Percentiles rank a stretch among this genome's conserved stretches.
These are phyloP conservation scores for Pedinophyceae sp. DNA, from an alignment of 139 green algal genomes.

Conservation along the genomic window DNA sequence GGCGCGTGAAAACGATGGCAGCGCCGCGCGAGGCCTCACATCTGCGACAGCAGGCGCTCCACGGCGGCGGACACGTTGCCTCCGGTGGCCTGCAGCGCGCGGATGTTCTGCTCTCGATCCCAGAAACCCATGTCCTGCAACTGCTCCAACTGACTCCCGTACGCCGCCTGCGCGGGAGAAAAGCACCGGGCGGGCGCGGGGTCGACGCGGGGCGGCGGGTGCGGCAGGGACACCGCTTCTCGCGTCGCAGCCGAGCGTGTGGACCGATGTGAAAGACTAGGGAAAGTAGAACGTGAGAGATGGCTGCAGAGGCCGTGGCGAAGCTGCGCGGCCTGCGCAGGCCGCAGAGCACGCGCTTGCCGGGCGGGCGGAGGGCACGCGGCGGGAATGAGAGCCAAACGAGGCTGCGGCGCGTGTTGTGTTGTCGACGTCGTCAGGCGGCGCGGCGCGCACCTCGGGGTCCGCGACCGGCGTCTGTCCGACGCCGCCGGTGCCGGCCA, in stretches of 20 bases:
- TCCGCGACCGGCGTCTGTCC: slow-evolving; percentile 31
- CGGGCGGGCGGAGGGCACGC: not conserved
- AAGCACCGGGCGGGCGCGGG: not conserved
- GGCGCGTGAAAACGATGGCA: no score
- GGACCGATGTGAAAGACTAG: no score
- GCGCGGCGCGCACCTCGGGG: no score
- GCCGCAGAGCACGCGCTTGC: no score
- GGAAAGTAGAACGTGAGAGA: no score
- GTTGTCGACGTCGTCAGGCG: slow-evolving; percentile 12
- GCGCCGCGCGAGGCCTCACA: no score
- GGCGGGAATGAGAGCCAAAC: no score
- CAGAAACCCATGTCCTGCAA: slow-evolving; percentile 90
- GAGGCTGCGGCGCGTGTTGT: no score
- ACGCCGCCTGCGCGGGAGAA: slow-evolving; percentile 34
- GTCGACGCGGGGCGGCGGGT: not conserved
- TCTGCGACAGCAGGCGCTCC: slow-evolving; percentile 48
- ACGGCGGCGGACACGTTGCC: slow-evolving; percentile 83
- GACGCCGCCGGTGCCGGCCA: slow-evolving; percentile 1
- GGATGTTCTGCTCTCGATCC: slow-evolving; percentile 46
- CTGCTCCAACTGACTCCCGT: slow-evolving; percentile 70
- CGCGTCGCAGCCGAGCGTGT: no score
- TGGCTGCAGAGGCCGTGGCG: no score
- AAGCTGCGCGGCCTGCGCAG: no score
- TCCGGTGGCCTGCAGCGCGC: slow-evolving; percentile 40
- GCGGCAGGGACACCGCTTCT: not conserved